phyloP scores from a whole-genome alignment of 2,329 filamentous ascomycete species.

The Drechslera avenae region DNA sequence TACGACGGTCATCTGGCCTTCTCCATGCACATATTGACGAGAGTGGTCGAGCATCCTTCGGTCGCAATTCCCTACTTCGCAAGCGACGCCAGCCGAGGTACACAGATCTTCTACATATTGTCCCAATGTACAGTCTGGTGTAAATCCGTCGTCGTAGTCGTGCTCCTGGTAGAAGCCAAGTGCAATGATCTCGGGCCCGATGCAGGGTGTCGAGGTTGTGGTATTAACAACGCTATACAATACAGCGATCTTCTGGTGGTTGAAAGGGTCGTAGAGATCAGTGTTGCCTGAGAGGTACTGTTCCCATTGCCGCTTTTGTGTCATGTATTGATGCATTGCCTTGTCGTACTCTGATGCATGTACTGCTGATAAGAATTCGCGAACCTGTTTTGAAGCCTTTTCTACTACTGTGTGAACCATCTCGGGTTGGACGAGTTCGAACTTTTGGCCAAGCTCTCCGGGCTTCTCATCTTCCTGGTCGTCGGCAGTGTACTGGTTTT shows the following conservation, averaged over 20 bases:
- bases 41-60: slow-evolving; percentile 91
- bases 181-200: slow-evolving; percentile 86
- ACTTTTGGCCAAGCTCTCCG: slow-evolving; percentile 64
- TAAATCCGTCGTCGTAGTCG: slow-evolving; percentile 69
- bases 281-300: slow-evolving; percentile 87
- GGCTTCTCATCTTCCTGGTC: slow-evolving; percentile 37
- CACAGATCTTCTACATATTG: slow-evolving; percentile 95
- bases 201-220: slow-evolving; percentile 88
- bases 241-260: slow-evolving; percentile 95
- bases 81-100: slow-evolving; percentile 74
- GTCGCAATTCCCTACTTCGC: slow-evolving; percentile 83
- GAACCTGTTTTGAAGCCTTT: slow-evolving; percentile 81
- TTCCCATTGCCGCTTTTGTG: slow-evolving; percentile 95
- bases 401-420: slow-evolving; percentile 89
- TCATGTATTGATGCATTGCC: slow-evolving; percentile 89
- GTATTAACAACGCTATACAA: slow-evolving; percentile 94
- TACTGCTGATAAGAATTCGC: slow-evolving; percentile 91
- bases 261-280: slow-evolving; percentile 90
- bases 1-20: slow-evolving; percentile 90
- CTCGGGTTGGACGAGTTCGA: slow-evolving; percentile 89
- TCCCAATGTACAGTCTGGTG: slow-evolving; percentile 86
- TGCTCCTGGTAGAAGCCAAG: slow-evolving; percentile 95
- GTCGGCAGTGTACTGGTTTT: slow-evolving; percentile 67
- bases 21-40: slow-evolving; percentile 94
- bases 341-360: slow-evolving; percentile 98